phyloP scores from a whole-genome alignment of 139 green algal species.

The Tetradesmus obliquus region DNA sequence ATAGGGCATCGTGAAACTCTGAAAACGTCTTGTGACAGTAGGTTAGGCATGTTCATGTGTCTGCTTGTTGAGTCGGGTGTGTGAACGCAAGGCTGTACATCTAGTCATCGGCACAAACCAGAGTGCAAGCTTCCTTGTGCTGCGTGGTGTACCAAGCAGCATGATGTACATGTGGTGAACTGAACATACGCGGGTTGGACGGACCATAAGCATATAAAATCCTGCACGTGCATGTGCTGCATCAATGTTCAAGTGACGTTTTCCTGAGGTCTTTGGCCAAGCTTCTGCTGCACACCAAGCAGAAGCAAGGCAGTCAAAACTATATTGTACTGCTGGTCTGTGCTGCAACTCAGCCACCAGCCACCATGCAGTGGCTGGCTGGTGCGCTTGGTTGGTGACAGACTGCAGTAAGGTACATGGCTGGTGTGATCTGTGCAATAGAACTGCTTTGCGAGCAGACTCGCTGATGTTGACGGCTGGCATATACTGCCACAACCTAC shows the following conservation, averaged over 20 bases:
- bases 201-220: neutral
- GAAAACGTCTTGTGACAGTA: neutral
- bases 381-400: neutral
- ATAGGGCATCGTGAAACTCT: neutral
- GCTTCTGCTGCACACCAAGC: neutral
- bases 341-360: neutral
- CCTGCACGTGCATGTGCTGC: neutral
- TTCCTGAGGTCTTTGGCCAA: neutral
- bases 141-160: neutral
- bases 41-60: neutral
- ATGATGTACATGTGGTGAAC: neutral
- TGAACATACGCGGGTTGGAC: neutral
- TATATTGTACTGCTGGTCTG: neutral
- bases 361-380: neutral
- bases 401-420: neutral
- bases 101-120: neutral
- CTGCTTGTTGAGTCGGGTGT: neutral
- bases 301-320: neutral
- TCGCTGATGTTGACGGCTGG: neutral
- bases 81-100: conserved; percentile 1
- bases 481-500: neutral
- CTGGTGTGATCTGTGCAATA: neutral
- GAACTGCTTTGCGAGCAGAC: neutral
- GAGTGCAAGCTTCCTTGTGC: neutral
- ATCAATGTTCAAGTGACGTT: neutral